Conservation (phyloP, 164 flowering plant species). For the Euptelea pleiosperma region DNA sequence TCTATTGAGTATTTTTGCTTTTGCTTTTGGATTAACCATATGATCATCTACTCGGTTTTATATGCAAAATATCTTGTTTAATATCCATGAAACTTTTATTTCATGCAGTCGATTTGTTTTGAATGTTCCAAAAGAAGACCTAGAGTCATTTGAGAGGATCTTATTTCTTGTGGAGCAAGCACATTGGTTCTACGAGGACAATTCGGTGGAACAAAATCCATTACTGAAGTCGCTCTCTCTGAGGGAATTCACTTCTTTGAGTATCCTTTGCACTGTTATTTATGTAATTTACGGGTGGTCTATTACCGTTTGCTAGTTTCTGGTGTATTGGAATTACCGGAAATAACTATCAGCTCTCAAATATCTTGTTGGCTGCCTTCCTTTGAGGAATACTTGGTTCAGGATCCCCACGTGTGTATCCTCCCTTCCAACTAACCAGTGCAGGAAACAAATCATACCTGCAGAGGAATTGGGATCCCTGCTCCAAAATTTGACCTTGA, state of each 20-base stretch:
- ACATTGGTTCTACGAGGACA: conserved; percentile 98
- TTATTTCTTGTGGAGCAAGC: conserved; percentile 97
- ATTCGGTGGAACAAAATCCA: conserved; percentile 86
- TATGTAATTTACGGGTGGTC: neutral
- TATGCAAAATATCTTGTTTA: too few species aligned
- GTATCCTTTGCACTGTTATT: conserved; percentile 58
- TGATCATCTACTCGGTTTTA: too few species aligned
- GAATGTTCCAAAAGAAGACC: conserved; percentile 95
- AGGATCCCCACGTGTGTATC: too few species aligned
- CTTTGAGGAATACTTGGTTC: too few species aligned
- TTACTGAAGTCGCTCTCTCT: conserved; percentile 77
- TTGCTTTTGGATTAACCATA: too few species aligned
- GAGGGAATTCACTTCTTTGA: conserved; percentile 85
- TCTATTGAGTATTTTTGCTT: too few species aligned
- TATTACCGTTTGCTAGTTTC: neutral
- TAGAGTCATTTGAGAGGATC: conserved; percentile 91
- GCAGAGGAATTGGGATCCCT: too few species aligned
- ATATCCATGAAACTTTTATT: neutral
- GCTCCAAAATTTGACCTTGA: too few species aligned
- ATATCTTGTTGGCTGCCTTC: neutral
- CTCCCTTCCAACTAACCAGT: too few species aligned
- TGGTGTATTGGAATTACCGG: neutral
- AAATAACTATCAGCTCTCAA: neutral
- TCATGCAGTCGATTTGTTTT: conserved; percentile 87
- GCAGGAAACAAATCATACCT: too few species aligned